phyloP scores from a whole-genome alignment of 108 stramenopile species.

The Discostella stelligeroides region DNA sequence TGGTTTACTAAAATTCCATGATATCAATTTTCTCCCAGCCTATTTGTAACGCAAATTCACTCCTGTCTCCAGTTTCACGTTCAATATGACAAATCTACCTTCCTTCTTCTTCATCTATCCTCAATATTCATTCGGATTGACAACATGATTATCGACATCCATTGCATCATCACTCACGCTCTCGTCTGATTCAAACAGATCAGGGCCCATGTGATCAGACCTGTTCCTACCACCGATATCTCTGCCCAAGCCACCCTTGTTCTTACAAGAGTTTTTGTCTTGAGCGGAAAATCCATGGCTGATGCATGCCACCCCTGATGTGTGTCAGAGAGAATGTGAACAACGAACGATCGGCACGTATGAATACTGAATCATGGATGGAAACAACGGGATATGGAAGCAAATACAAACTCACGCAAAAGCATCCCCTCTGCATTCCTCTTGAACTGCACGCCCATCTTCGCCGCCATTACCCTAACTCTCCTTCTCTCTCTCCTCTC shows the following conservation, averaged over 20 bases:
- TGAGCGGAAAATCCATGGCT: not conserved
- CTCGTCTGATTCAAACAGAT: slow-evolving; percentile 24
- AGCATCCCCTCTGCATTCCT: slow-evolving; percentile 49
- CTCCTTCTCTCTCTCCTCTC: slow-evolving; percentile 31
- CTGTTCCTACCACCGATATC: not conserved
- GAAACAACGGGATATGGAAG: not conserved
- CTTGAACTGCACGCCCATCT: slow-evolving; percentile 42
- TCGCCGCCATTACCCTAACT: slow-evolving; percentile 39
- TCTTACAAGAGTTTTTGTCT: slow-evolving; percentile 8
- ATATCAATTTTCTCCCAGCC: too few species aligned
- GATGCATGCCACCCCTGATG: not conserved
- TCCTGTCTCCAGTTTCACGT: too few species aligned
- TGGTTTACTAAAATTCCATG: too few species aligned
- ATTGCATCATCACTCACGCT: slow-evolving; percentile 33
- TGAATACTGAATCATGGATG: not conserved
- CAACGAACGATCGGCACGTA: not conserved
- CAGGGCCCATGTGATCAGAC: slow-evolving; percentile 21
- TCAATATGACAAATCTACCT: not conserved
- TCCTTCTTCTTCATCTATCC: not conserved
- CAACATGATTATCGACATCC: slow-evolving; percentile 37
- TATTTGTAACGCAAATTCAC: not conserved
- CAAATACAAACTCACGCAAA: slow-evolving; percentile 35
- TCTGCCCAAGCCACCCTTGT: slow-evolving; percentile 15
- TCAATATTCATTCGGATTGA: slow-evolving; percentile 47
- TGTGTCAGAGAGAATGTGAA: not conserved